These are phyloP conservation scores for Picochlorum sp. DNA, from an alignment of 139 green algal species.

Conservation along the genomic window DNA sequence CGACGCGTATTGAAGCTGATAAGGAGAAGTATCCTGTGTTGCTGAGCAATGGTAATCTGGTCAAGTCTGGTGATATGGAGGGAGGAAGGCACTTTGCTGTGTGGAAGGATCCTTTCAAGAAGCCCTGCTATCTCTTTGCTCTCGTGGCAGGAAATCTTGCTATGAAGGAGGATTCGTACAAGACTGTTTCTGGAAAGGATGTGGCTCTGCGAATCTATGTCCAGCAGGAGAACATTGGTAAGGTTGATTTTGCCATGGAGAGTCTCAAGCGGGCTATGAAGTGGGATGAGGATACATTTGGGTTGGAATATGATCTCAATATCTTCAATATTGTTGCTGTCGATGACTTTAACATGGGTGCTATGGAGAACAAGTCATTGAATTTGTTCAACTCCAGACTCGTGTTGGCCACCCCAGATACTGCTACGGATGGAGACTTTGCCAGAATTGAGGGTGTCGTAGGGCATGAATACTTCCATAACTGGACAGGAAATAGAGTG, in stretches of 20 bases:
- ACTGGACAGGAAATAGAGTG: slow-evolving; percentile 92
- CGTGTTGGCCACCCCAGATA: slow-evolving; percentile 85
- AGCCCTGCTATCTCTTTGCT: slow-evolving; percentile 98
- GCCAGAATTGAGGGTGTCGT: slow-evolving; percentile 75
- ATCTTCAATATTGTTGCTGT: slow-evolving; percentile 91
- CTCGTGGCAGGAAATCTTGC: slow-evolving; percentile 88
- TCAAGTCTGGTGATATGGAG: slow-evolving; percentile 63
- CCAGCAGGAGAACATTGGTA: slow-evolving; percentile 56
- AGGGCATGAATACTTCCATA: slow-evolving; percentile 86
- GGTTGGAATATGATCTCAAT: slow-evolving; percentile 95
- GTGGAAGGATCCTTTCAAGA: slow-evolving; percentile 88
- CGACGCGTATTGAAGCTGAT: slow-evolving; percentile 81
- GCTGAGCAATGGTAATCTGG: slow-evolving; percentile 95
- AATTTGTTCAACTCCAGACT: slow-evolving; percentile 93
- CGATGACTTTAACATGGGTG: slow-evolving; percentile 97
- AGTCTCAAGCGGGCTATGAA: slow-evolving; percentile 88
- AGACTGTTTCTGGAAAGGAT: slow-evolving; percentile 53
- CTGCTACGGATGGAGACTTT: slow-evolving; percentile 90
- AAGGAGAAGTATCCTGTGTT: slow-evolving; percentile 89
- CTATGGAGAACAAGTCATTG: slow-evolving; percentile 90
- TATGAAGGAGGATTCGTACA: slow-evolving; percentile 76
- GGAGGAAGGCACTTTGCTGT: slow-evolving; percentile 59
- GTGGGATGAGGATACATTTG: slow-evolving; percentile 75
- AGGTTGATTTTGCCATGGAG: slow-evolving; percentile 79
- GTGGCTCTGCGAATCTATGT: slow-evolving; percentile 84